Base-by-base conservation (phyloP, 371 early-diverging fungal species). In the Phascolomyces articulosus region DNA sequence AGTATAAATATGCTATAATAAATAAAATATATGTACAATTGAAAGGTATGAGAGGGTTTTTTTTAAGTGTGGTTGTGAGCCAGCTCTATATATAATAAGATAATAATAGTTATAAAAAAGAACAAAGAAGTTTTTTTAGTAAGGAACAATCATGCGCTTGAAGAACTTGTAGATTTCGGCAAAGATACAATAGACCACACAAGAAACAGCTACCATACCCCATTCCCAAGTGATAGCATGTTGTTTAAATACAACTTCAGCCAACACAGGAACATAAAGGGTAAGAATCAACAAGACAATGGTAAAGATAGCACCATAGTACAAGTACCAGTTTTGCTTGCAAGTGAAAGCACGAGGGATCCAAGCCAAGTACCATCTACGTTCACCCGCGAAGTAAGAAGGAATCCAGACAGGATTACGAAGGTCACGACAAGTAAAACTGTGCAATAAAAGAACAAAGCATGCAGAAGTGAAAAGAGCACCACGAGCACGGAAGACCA, bases 401-500 rank as follows among this genome's bases (percentile, higher is more conserved):
- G 64, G 73, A 34, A 44, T 66, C 71, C 90, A 85, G n/a, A 57
- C 84, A 21, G 90, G 81, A 2, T 83, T 66, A 49, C 86, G 79
- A 27, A 92, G 77, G 54, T 86, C 84, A 48, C 92, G 89, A 74
- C 91, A 90, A 57, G 91, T 91, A 65, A 88, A 90, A 13, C 89
- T 87, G 69, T 91, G 91, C 10, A 91, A 67, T 15, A 94, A 72
- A 20, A 91, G 73, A 20, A 89, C 74, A 7, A 88, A 65, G 0
- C 91, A 90, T 56, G 91, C 65, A 2, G 89, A 84, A 10, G 87
- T 81, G 65, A 90, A 93, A 23, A 88, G 80, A 0, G 88, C 82
- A 65, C 88, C 92, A 62, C 93, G 91, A 8, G 91, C 92, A 40
- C 85, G 86, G 81, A 83, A 94, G 16, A 91, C 91, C 21, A 75